Evolutionary conservation across 768 basidiomycete species (phyloP).

Genomic region (Guyanaporus albipodus): DNA sequence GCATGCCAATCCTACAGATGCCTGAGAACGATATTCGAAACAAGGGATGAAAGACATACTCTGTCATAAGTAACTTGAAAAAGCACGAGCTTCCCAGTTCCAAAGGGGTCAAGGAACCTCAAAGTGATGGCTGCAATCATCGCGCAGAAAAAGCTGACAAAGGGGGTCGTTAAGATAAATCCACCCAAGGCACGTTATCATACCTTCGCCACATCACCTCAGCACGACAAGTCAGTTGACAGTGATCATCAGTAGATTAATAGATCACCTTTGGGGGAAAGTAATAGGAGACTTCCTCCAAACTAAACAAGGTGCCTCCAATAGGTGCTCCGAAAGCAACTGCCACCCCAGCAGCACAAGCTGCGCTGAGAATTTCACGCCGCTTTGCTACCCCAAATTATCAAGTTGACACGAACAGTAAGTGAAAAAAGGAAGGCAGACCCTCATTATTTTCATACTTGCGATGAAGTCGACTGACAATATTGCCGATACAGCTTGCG

Average conservation of each 20-base stretch:
- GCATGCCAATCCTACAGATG: slow-evolving; percentile 83
- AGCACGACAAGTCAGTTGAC: slow-evolving; percentile 1
- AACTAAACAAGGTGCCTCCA: slow-evolving; percentile 85
- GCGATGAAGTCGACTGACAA: slow-evolving; percentile 74
- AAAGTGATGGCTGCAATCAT: slow-evolving; percentile 96
- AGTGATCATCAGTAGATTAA: not conserved
- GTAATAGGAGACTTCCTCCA: slow-evolving; percentile 96
- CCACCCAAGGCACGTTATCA: slow-evolving; percentile 4
- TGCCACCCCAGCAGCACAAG: slow-evolving; percentile 95
- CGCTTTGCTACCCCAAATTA: slow-evolving; percentile 63
- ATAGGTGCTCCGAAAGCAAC: slow-evolving; percentile 98
- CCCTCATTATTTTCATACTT: slow-evolving; percentile 98
- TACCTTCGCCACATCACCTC: slow-evolving; percentile 94
- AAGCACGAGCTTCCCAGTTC: slow-evolving; percentile 89
- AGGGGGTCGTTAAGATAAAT: not conserved
- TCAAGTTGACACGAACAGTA: not conserved
- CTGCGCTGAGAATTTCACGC: slow-evolving; percentile 91
- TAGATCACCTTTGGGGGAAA: slow-evolving; percentile 82
- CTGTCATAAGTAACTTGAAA: slow-evolving; percentile 90
- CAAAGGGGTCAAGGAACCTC: slow-evolving; percentile 90
- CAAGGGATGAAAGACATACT: slow-evolving; percentile 33
- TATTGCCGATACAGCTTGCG: slow-evolving; percentile 89
- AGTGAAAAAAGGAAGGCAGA: slow-evolving; percentile 25
- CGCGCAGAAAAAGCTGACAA: slow-evolving; percentile 92
- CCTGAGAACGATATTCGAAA: slow-evolving; percentile 1